Evolutionary conservation across 2,329 filamentous ascomycete genomes (phyloP), one percentile per base, ranked within the genome.

Genomic region (Penicillium sp.): DNA sequence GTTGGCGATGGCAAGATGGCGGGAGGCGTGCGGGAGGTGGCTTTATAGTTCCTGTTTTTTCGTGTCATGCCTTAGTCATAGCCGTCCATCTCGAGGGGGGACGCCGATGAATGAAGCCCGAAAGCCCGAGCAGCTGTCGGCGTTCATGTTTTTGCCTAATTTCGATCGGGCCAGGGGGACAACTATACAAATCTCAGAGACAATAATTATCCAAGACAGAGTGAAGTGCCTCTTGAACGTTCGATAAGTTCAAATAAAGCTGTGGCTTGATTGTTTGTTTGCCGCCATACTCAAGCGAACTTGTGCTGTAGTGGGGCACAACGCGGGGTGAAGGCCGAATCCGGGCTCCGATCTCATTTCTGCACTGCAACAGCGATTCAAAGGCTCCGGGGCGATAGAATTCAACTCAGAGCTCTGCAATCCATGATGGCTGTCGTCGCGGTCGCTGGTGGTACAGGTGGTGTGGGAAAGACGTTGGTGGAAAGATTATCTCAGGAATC

Each of bases 361-460:
- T 45, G 14, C 6, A 35, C 25, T 51, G 14, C 30, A 22, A 42
- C 51, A 3, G 37, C 3, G 14, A 22, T 26, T 42, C n/a, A 26
- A 26, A 45, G 26, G 6, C 14, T 19, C 8, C n/a, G 13, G n/a
- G 51, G 19, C 28, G 33, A 26, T 16, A 40, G n/a, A 10, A 25
- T 30, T 14, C 14, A 30, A n/a, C 52, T 22, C 33, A 13, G n/a
- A 13, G 19, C 26, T 35, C 45, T 33, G 26, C 43, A 13, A 48
- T 30, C 26, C 28, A 60, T 4, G 10, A 81, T 81, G 79, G 66
- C 72, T 14, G 68, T 77, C 22, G 71, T 84, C 42, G 82, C 79
- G 53, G 76, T 84, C 16, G 79, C 79, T 5, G 82, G 82, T 52
- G 82, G 81, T 14, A 79, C 77, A 0, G 81, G 81, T 26, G 72